Evolutionary conservation across 1,284 basidiomycete genomes (phyloP).

Genomic region (Coniferiporia sulphurascens): DNA sequence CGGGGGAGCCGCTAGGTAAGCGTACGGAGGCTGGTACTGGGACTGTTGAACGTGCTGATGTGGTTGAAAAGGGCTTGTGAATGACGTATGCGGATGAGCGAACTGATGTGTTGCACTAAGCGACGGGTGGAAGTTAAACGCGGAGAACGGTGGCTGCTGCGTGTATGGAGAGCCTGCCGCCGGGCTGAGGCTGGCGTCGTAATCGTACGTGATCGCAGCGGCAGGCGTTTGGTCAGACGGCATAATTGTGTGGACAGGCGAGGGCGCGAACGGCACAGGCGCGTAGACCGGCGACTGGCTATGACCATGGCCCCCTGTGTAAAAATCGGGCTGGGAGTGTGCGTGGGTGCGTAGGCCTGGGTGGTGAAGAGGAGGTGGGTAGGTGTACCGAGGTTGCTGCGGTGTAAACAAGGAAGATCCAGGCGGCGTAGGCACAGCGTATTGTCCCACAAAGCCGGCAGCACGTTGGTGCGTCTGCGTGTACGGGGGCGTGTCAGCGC

Average conservation of each 20-base stretch:
- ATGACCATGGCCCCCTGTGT: slow-evolving; percentile 27
- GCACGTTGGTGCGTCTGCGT: slow-evolving; percentile 26
- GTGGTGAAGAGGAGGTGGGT: slow-evolving; percentile 22
- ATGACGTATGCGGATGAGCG: slow-evolving; percentile 39
- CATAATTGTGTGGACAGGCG: slow-evolving; percentile 16
- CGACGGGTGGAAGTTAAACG: slow-evolving; percentile 35
- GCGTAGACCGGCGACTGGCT: slow-evolving; percentile 22
- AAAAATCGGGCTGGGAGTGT: slow-evolving; percentile 28
- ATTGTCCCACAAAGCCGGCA: slow-evolving; percentile 39
- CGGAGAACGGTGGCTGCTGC: slow-evolving; percentile 29
- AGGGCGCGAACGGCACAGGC: background rate
- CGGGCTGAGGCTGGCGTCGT: slow-evolving; percentile 26
- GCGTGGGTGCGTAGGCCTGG: slow-evolving; percentile 26
- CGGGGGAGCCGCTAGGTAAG: slow-evolving; percentile 16
- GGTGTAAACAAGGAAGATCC: slow-evolving; percentile 30
- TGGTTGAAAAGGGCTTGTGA: slow-evolving; percentile 30
- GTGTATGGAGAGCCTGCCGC: slow-evolving; percentile 22
- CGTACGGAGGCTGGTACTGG: slow-evolving; percentile 35
- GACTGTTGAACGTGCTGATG: slow-evolving; percentile 31
- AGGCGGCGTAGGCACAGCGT: slow-evolving; percentile 40
- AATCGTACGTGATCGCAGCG: slow-evolving; percentile 9
- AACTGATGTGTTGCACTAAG: slow-evolving; percentile 35
- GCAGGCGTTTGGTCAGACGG: slow-evolving; percentile 10
- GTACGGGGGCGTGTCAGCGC: background rate
- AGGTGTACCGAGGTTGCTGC: slow-evolving; percentile 37